Evolutionary conservation across 2,329 filamentous ascomycete genomes (phyloP), one percentile per base, ranked within the genome.

Genomic region (Colletotrichum gigasporum): DNA sequence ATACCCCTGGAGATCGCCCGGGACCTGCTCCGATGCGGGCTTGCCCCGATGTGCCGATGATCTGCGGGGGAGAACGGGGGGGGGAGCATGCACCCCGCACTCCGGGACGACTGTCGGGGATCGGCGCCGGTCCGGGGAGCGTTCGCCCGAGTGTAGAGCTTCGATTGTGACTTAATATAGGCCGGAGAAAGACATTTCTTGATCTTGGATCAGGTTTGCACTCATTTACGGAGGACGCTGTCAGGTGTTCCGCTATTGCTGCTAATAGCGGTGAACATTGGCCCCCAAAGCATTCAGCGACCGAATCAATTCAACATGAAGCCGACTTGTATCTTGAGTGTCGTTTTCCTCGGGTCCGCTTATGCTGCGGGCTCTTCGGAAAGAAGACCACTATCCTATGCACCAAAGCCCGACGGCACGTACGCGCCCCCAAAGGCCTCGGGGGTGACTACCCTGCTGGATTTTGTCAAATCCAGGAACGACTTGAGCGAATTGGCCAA

Each of bases 221-320:
- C n/a, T n/a, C n/a, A n/a, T n/a, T n/a, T n/a, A n/a, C n/a, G n/a
- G n/a, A n/a, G n/a, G n/a, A n/a, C n/a, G n/a, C n/a, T n/a, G n/a
- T n/a, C n/a, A n/a, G n/a, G n/a, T n/a, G n/a, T n/a, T n/a, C n/a
- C n/a, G n/a, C n/a, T n/a, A n/a, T n/a, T n/a, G n/a, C n/a, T n/a
- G n/a, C n/a, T n/a, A n/a, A n/a, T n/a, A n/a, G n/a, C n/a, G n/a
- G n/a, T n/a, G n/a, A n/a, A n/a, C n/a, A n/a, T n/a, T n/a, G n/a
- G n/a, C n/a, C n/a, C n/a, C n/a, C n/a, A n/a, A n/a, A n/a, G n/a
- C n/a, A n/a, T n/a, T n/a, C n/a, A n/a, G n/a, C n/a, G n/a, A n/a
- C n/a, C n/a, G n/a, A n/a, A n/a, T n/a, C n/a, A n/a, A 35, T 39
- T 18, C 35, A 24, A n/a, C 4, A 64, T 59, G 60, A 53, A 34